Evolutionary conservation across 345 rosid species (phyloP).

Genomic region (Noccaea caerulescens): DNA sequence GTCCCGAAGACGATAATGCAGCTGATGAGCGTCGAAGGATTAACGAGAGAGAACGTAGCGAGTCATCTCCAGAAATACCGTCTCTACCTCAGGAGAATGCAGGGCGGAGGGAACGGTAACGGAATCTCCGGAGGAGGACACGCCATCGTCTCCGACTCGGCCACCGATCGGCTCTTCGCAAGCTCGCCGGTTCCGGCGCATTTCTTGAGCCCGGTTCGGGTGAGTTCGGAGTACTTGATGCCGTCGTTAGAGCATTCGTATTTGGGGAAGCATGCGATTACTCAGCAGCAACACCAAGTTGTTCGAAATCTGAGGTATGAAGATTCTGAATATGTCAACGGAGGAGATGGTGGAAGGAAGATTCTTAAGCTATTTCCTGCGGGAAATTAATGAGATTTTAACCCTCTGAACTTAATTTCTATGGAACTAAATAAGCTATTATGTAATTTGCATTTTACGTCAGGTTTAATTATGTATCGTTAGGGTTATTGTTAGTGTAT

Average conservation of each 20-base stretch:
- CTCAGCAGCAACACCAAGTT: constrained; percentile 35
- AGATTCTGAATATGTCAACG: constrained; percentile 28
- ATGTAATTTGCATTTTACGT: constrained; percentile 20
- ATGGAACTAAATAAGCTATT: constrained; percentile 17
- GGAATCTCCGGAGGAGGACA: constrained; percentile 49
- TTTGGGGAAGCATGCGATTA: constrained; percentile 19
- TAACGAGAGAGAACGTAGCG: constrained; percentile 95
- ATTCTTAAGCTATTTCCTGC: constrained; percentile 43
- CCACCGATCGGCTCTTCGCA: constrained; percentile 56
- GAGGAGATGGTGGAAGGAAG: constrained; percentile 34
- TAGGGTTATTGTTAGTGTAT: constrained; percentile 21
- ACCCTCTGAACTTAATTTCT: not conserved
- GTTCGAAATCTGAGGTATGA: constrained; percentile 38
- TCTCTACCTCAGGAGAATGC: constrained; percentile 89
- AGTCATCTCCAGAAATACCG: constrained; percentile 94
- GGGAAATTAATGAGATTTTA: constrained; percentile 12
- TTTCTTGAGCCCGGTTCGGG: constrained; percentile 23
- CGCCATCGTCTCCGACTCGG: constrained; percentile 59
- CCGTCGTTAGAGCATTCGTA: constrained; percentile 22
- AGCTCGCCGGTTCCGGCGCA: constrained; percentile 47
- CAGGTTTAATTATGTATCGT: constrained; percentile 30
- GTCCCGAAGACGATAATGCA: constrained; percentile 99
- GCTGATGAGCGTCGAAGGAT: constrained; percentile 90
- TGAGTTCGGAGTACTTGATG: constrained; percentile 28
- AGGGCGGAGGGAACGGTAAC: constrained; percentile 49